These are phyloP conservation scores for Colletotrichum sidae DNA, from an alignment of 2,329 filamentous ascomycete species.

Conservation along the genomic window DNA sequence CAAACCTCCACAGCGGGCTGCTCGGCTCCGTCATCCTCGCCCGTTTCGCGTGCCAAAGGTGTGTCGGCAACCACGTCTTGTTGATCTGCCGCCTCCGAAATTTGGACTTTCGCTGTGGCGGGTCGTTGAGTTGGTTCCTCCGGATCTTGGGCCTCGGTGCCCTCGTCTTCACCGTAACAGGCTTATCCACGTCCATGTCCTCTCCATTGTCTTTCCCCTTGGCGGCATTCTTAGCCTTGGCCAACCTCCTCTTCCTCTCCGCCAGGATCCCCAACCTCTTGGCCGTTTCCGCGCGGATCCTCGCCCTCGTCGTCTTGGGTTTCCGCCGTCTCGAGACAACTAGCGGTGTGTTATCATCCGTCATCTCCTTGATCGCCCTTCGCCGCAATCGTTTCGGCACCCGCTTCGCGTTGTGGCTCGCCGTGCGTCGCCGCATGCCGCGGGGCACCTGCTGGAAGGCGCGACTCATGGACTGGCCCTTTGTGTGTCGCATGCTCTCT, in stretches of 20 bases:
- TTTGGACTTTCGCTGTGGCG: conserved; percentile 67
- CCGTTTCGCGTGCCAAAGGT: conserved; percentile 92
- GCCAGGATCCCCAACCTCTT: conserved; percentile 75
- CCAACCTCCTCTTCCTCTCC: conserved; percentile 63
- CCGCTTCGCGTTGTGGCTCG: conserved; percentile 93
- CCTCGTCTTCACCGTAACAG: conserved; percentile 51
- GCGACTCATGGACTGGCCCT: conserved; percentile 69
- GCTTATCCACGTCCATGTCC: conserved; percentile 33
- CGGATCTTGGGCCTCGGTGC: conserved; percentile 73
- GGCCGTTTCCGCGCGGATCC: conserved; percentile 80
- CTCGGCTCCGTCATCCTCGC: conserved; percentile 87
- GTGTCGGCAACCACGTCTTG: conserved; percentile 96
- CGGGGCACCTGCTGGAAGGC: conserved; percentile 94
- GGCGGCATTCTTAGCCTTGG: conserved; percentile 47
- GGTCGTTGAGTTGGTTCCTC: conserved; percentile 74
- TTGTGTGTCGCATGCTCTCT: conserved; percentile 82
- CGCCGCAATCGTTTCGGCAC: conserved; percentile 82
- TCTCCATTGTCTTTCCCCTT: conserved; percentile 46
- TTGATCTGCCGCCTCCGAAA: conserved; percentile 87
- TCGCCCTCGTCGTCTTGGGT: conserved; percentile 66
- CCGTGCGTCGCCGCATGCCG: conserved; percentile 85
- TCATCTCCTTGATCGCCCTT: conserved; percentile 80
- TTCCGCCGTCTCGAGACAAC: conserved; percentile 74
- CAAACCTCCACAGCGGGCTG: conserved; percentile 89
- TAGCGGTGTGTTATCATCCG: conserved; percentile 89